phyloP scores from a whole-genome alignment of 192 early-diverging fungal species.

The Coemansia sp. region DNA sequence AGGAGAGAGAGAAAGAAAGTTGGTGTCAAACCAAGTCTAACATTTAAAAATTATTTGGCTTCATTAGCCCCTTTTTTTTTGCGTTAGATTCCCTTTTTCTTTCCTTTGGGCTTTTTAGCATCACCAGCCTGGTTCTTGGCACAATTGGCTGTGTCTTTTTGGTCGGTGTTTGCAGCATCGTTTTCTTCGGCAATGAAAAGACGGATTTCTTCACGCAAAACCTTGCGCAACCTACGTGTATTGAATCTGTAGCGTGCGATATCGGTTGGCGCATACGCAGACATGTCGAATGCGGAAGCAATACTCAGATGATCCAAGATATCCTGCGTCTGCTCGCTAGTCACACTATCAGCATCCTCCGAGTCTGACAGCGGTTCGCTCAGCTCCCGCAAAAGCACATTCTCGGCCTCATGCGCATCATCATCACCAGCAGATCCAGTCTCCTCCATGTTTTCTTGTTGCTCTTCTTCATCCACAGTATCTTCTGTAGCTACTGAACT shows the following conservation, averaged over 20 bases:
- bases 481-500: slow-evolving; percentile 5
- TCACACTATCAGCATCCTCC: not conserved
- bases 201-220: slow-evolving; percentile 28
- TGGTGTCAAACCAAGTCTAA: no score
- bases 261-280: slow-evolving; percentile 24
- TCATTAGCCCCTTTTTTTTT: not conserved
- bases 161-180: not conserved
- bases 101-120: not conserved
- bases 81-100: not conserved
- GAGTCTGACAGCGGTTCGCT: slow-evolving; percentile 14
- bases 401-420: slow-evolving; percentile 19
- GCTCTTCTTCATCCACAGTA: not conserved
- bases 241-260: slow-evolving; percentile 24
- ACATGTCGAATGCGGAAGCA: slow-evolving; percentile 43
- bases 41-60: no score
- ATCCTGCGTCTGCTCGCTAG: slow-evolving; percentile 4
- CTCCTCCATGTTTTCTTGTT: not conserved
- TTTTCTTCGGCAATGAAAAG: slow-evolving; percentile 40
- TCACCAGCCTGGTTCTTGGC: not conserved
- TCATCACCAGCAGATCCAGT: not conserved
- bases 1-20: not conserved
- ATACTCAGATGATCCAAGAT: slow-evolving; percentile 20
- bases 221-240: slow-evolving; percentile 9
- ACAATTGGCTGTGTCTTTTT: not conserved
- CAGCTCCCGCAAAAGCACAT: slow-evolving; percentile 24